A percentile compares a stretch with the other conserved stretches of the same genome.
phyloP scores from a whole-genome alignment of 2,329 filamentous ascomycete genomes.

The Trichoderma sp. region DNA sequence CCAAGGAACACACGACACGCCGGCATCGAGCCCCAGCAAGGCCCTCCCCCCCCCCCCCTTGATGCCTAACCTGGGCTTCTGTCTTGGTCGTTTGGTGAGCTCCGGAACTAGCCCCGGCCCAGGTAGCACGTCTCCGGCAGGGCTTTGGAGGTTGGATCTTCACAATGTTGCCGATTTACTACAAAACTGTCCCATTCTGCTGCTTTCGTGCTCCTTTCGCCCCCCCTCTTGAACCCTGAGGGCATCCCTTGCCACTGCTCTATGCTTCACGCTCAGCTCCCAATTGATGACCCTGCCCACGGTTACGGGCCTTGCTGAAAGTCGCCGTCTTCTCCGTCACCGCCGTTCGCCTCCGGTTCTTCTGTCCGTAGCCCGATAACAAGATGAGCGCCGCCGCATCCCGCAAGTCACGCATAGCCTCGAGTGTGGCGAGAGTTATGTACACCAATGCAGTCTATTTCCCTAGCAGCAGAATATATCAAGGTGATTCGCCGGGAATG shows the following conservation, averaged over 20 bases:
- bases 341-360: constrained; percentile 8
- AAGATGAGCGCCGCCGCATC: constrained; percentile 48
- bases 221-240: constrained; percentile 7
- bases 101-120: constrained; percentile 20
- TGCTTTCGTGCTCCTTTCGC: constrained; percentile 2
- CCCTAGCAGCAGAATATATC: constrained; percentile 76
- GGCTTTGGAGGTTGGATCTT: constrained; percentile 24
- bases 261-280: constrained; percentile 13
- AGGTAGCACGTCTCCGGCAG: constrained; percentile 23
- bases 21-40: constrained; percentile 23
- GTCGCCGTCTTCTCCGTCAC: constrained; percentile 16
- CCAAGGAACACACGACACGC: constrained; percentile 27
- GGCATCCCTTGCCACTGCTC: constrained; percentile 6
- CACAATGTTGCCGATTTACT: constrained; percentile 24
- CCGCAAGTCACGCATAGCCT: constrained; percentile 49
- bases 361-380: neutral
- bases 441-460: constrained; percentile 80
- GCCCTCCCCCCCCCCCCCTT: constrained; percentile 31
- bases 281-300: constrained; percentile 11
- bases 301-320: constrained; percentile 15
- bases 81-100: constrained; percentile 30
- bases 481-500: constrained; percentile 70
- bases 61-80: constrained; percentile 32
- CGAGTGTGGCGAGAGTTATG: constrained; percentile 51
- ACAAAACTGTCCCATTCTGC: constrained; percentile 24